A percentile compares a stretch with the other conserved stretches of the same genome.
These are phyloP conservation scores for Stellera chamaejasme DNA, from an alignment of 345 rosid species.

Conservation along the genomic window DNA sequence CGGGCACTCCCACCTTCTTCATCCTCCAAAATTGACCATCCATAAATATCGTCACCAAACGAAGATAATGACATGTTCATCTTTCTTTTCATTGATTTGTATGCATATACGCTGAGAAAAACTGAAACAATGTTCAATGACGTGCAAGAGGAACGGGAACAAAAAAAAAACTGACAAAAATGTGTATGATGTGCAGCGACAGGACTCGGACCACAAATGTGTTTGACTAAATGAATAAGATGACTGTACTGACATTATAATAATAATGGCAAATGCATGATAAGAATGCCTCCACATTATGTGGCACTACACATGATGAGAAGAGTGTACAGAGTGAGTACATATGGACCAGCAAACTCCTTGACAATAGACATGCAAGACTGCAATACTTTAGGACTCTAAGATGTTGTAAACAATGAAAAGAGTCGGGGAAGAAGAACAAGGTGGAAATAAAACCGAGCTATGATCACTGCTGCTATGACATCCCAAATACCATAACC, in stretches of 20 bases:
- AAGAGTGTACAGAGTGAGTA: conserved; percentile 29
- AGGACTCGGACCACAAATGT: neutral
- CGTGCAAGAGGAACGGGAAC: too few relatives aligned
- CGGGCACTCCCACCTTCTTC: too few relatives aligned
- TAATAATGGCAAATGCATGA: conserved; percentile 25
- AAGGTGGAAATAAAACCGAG: conserved; percentile 3
- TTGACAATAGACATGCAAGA: conserved; percentile 20
- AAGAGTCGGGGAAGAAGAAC: neutral
- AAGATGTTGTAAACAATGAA: conserved; percentile 9
- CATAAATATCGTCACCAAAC: too few relatives aligned
- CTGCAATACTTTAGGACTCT: conserved; percentile 21
- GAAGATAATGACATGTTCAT: too few relatives aligned
- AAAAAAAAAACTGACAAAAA: too few relatives aligned
- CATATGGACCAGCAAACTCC: conserved; percentile 18
- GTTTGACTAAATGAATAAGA: conserved; percentile 10
- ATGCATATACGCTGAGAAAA: too few relatives aligned
- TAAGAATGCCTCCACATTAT: conserved; percentile 22
- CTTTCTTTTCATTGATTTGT: too few relatives aligned
- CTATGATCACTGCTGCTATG: conserved; percentile 10
- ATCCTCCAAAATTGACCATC: too few relatives aligned
- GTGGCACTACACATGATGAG: conserved; percentile 20
- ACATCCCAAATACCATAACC: neutral
- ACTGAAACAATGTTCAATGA: too few relatives aligned
- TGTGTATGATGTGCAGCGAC: neutral
- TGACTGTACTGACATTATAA: conserved; percentile 2